Evolutionary conservation across 129 eudicot species (phyloP).

Genomic region (Lactuca sativa): DNA sequence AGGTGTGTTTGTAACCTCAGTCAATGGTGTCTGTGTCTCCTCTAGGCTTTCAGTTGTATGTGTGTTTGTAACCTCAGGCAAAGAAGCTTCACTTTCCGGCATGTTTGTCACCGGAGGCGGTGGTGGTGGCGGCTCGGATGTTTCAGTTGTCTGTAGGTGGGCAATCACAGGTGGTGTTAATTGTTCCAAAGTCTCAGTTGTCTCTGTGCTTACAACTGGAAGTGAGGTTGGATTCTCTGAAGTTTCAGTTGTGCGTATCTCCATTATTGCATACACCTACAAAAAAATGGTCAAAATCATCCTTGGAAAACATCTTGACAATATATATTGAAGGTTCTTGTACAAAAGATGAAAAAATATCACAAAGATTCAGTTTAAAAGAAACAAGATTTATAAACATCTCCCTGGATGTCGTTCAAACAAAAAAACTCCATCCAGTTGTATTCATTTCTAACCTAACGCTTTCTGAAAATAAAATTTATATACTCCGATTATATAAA

Average conservation of each 20-base stretch:
- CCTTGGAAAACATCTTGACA: not conserved
- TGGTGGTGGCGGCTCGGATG: slow-evolving; percentile 21
- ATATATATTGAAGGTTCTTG: not conserved
- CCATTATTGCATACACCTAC: slow-evolving; percentile 28
- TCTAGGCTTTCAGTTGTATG: slow-evolving; percentile 11
- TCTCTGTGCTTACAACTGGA: slow-evolving; percentile 26
- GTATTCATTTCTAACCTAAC: no score
- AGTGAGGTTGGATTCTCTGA: slow-evolving; percentile 13
- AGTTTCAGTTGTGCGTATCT: slow-evolving; percentile 28
- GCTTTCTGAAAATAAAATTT: not conserved
- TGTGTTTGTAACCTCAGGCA: slow-evolving; percentile 17
- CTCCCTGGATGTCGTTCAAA: no score
- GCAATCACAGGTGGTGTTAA: slow-evolving; percentile 17
- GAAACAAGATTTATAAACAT: no score
- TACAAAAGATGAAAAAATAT: not conserved
- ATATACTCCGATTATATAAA: not conserved
- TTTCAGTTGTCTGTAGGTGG: slow-evolving; percentile 20
- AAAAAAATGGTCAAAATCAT: not conserved
- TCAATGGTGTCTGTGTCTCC: not conserved
- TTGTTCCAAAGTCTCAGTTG: slow-evolving; percentile 22
- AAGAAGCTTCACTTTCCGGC: slow-evolving; percentile 16
- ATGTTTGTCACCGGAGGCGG: not conserved
- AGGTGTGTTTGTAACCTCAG: slow-evolving; percentile 15
- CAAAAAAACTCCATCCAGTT: no score
- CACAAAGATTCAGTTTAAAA: not conserved